A percentile compares a stretch with the other conserved stretches of the same genome.
phyloP scores from a whole-genome alignment of 257 asterid genomes.

The Scutellaria galericulata region DNA sequence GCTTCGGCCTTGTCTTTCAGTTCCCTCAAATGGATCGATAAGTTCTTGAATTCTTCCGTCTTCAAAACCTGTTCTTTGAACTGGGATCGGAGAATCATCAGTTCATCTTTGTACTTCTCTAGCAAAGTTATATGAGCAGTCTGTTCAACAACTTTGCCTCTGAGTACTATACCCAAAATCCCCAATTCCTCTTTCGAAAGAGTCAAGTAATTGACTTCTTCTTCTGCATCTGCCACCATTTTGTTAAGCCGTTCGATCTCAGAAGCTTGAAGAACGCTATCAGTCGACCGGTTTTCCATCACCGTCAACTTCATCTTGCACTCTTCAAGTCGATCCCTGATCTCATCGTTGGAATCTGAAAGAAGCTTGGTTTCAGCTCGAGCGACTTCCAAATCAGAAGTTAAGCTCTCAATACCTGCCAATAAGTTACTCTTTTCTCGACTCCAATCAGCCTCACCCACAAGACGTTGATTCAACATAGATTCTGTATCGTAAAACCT shows the following conservation, averaged over 20 bases:
- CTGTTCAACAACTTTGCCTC: slow-evolving; percentile 64
- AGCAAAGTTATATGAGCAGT: slow-evolving; percentile 37
- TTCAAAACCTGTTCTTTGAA: slow-evolving; percentile 65
- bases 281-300: slow-evolving; percentile 47
- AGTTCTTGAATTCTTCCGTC: slow-evolving; percentile 78
- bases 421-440: slow-evolving; percentile 53
- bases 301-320: slow-evolving; percentile 43
- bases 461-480: slow-evolving; percentile 48
- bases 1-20: slow-evolving; percentile 87
- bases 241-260: slow-evolving; percentile 50
- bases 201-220: slow-evolving; percentile 50
- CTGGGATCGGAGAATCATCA: slow-evolving; percentile 47
- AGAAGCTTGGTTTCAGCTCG: slow-evolving; percentile 59
- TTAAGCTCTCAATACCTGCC: slow-evolving; percentile 45
- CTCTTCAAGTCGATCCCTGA: slow-evolving; percentile 51
- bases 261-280: slow-evolving; percentile 42
- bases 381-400: slow-evolving; percentile 60
- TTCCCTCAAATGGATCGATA: slow-evolving; percentile 79
- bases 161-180: slow-evolving; percentile 52
- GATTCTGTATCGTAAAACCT: slow-evolving; percentile 50
- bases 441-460: slow-evolving; percentile 52
- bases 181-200: slow-evolving; percentile 70
- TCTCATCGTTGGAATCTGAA: slow-evolving; percentile 52
- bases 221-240: slow-evolving; percentile 50
- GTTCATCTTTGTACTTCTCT: slow-evolving; percentile 54